Base-by-base conservation (phyloP, 768 basidiomycete genomes). In the Psilocybe cubensis region DNA sequence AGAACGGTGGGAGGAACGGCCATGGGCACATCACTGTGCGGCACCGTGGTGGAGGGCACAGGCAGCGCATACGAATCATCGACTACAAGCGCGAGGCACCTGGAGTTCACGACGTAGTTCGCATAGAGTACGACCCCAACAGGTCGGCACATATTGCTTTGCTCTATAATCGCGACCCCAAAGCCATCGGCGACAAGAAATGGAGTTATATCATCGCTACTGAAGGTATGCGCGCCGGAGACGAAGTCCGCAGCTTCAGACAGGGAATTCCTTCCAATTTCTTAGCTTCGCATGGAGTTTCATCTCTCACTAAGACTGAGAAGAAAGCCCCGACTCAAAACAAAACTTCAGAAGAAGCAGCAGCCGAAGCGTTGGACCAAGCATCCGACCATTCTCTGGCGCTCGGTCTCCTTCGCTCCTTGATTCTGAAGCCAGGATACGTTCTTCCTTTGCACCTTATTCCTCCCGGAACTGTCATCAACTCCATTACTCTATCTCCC, bases 81-180 rank as follows among this genome's bases (percentile, higher is more conserved):
- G 97, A 99, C 73, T 98, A 96, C 67, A 74, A 79, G 71, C 83
- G 97, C 52, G 74, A 76, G n/a, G 86, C 88, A 57, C 78, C 84
- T 1, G 96, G 96, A 8, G 75, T 88, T 31, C 91, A 92, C 66
- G 92, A 96, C 63, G 94, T 98, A 43, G 83, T 96, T 3, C 84
- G 97, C 45, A 92, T 99, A 63, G 97, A 98, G 75, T 99, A 96
- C 68, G 97, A 98, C 77, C 97, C 97, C 0, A 91, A 91, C 3
- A 83, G 97, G 42, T 91, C 88, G 31, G 94, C 92, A 6, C 97
- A 99, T 71, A 96, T 99, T 67, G 96, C 97, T 2, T 82, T 99
- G 58, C 69, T 98, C 67, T 81, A 80, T 68, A 88, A 84, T 67
- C 78, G 87, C 48, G 77, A 86, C 62, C 70, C 79, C 3, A 69